These are phyloP conservation scores for Amaranthus palmeri DNA, from an alignment of 148 eudicot species.

Conservation along the genomic window DNA sequence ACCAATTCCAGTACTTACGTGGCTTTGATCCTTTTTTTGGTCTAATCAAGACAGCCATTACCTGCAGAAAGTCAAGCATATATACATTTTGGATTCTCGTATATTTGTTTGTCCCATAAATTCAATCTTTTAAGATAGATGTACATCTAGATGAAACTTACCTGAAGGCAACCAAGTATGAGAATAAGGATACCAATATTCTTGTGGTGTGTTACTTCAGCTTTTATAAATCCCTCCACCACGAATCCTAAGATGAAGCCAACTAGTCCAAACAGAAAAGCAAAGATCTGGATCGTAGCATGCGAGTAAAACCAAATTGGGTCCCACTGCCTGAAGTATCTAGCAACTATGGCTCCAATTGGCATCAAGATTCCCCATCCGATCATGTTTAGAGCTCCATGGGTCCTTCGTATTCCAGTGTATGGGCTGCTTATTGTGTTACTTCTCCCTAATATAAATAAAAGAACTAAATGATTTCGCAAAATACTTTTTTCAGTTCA, in stretches of 20 bases:
- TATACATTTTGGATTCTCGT: not conserved
- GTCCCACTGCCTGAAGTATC: conserved; percentile 60
- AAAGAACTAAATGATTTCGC: not conserved
- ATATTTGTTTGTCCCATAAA: not conserved
- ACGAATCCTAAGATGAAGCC: conserved; percentile 67
- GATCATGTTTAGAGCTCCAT: conserved; percentile 68
- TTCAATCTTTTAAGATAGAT: not conserved
- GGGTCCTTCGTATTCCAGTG: conserved; percentile 41
- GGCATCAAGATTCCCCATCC: conserved; percentile 84
- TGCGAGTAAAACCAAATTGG: conserved; percentile 87
- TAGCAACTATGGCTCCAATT: conserved; percentile 63
- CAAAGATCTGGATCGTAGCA: conserved; percentile 40
- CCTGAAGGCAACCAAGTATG: conserved; percentile 67
- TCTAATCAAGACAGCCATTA: conserved; percentile 60
- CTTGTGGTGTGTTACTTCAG: conserved; percentile 44
- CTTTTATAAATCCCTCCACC: conserved; percentile 35
- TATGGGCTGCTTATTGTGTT: conserved; percentile 32
- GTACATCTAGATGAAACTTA: conserved; percentile 18
- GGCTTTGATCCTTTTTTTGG: conserved; percentile 58
- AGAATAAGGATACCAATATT: conserved; percentile 59
- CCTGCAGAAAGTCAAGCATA: conserved; percentile 27
- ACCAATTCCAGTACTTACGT: conserved; percentile 92
- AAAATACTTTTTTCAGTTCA: not conserved
- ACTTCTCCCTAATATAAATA: conserved; percentile 43
- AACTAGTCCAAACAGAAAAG: conserved; percentile 54